Base-by-base conservation (phyloP, 306 rosid genomes). In the Adenanthera pavonina region DNA sequence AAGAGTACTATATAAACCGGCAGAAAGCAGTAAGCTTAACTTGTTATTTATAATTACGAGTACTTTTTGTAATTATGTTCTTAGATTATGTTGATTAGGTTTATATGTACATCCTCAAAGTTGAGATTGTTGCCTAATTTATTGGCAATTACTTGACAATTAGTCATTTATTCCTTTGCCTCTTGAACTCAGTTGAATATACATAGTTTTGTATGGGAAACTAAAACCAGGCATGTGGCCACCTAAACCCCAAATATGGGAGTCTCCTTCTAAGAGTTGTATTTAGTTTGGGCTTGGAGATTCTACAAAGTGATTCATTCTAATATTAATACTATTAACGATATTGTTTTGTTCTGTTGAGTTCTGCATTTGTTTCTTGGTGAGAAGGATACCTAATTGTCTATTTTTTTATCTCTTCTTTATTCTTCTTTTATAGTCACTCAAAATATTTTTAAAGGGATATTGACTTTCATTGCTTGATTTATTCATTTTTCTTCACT, bases 1-100 rank as follows among this genome's bases (percentile, higher is more conserved):
- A 95, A 85, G 98, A 95, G 89, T 91, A 87, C 85, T 95, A 95
- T 73, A 93, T 95, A 79, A 91, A 88, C 73, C 80, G 91, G 69
- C 99, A 95, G 82, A 95, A 93, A 92, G 87, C 94, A 65, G 99
- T 95, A 93, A 66, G 84, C 61, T 80, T 70, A 72, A 19, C 83
- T 48, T 41, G 74, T 80, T 66, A 59, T 69, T 79, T 74, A 73
- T 53, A 15, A 34, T 67, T 64, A 15, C 75, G 44, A 19, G 5
- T 46, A 4, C 20, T 33, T 69, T 79, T 12, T 75, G 54, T 65
- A 36, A 54, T 69, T 85, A 47, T 81, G 10, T 52, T 64, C 72
- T 44, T 20, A 77, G 52, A 54, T 47, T 69, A 61, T 78, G 76
- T 72, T 60, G 12, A 44, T 74, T 49, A 41, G 33, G 40, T 74